Percentiles rank a stretch among this genome's conserved stretches.
Conservation (phyloP, 768 basidiomycete species). For the Rhizopogon vinicolor region DNA sequence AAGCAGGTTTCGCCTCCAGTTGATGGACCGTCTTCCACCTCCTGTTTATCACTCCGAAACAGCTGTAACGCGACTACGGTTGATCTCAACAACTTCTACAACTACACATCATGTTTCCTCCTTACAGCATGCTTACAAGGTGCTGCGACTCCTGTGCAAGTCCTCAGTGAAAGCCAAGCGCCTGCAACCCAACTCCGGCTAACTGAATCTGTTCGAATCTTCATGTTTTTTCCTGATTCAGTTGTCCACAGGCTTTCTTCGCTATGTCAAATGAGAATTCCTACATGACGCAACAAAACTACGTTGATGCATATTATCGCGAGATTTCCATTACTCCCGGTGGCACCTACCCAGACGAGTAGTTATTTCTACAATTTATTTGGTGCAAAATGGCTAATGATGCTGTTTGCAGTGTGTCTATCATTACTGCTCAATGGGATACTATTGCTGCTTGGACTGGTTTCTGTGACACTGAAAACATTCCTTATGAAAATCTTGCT, state of each 20-base stretch:
- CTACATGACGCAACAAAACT: constrained; percentile 17
- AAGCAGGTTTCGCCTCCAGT: constrained; percentile 7
- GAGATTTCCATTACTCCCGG: constrained; percentile 14
- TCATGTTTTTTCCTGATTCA: background rate
- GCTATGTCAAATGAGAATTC: constrained; percentile 15
- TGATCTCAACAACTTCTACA: constrained; percentile 15
- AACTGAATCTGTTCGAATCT: constrained; percentile 9
- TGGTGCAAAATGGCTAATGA: background rate
- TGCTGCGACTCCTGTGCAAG: constrained; percentile 2
- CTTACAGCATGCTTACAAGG: constrained; percentile 10
- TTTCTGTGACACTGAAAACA: constrained; percentile 15
- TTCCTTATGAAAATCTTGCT: constrained; percentile 17
- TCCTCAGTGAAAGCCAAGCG: constrained; percentile 5
- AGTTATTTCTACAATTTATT: background rate
- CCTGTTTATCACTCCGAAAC: constrained; percentile 14
- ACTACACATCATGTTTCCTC: constrained; percentile 15
- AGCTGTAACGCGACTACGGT: constrained; percentile 15
- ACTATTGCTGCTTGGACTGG: constrained; percentile 17
- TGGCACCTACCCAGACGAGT: constrained; percentile 15
- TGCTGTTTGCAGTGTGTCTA: constrained; percentile 2
- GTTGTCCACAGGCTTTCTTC: constrained; percentile 8
- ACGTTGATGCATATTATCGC: constrained; percentile 17
- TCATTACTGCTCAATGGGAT: constrained; percentile 9
- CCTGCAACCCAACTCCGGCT: constrained; percentile 13
- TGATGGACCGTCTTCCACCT: constrained; percentile 1